Percentiles rank a stretch among this genome's conserved stretches.
Conservation (phyloP, 495 filamentous ascomycete species). For the Penicillium steckii region DNA sequence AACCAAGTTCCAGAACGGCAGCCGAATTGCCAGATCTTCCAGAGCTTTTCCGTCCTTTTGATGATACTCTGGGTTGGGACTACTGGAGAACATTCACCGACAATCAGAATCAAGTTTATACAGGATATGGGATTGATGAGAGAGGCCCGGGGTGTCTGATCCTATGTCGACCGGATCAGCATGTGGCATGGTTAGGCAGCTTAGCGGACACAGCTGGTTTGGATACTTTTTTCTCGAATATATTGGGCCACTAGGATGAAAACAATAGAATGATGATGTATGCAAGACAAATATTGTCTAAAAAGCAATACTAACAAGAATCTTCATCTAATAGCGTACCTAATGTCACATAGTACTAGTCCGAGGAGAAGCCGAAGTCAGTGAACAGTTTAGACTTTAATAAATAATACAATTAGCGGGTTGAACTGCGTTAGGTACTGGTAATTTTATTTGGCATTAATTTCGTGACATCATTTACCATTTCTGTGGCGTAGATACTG, state of each 20-base stretch:
- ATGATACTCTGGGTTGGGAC: conserved; percentile 26
- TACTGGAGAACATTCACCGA: conserved; percentile 26
- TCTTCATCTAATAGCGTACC: neutral
- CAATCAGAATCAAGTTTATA: conserved; percentile 14
- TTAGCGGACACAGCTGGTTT: conserved; percentile 15
- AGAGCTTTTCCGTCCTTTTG: conserved; percentile 28
- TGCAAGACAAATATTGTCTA: neutral
- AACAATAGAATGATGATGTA: neutral
- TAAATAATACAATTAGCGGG: neutral
- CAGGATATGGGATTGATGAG: conserved; percentile 15
- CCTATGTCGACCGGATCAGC: conserved; percentile 32
- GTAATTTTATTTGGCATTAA: neutral
- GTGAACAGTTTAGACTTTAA: neutral
- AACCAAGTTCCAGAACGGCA: conserved; percentile 7
- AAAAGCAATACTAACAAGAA: neutral
- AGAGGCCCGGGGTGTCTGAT: conserved; percentile 15
- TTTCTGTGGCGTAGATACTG: neutral
- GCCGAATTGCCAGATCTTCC: conserved; percentile 21
- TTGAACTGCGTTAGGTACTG: neutral
- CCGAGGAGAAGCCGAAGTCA: no score
- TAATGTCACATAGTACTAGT: neutral
- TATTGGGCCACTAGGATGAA: neutral
- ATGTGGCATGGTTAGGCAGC: conserved; percentile 23
- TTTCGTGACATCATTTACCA: neutral
- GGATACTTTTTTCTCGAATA: conserved; percentile 11